These are phyloP conservation scores for Hibiscus trionum DNA, from an alignment of 345 rosid species.

Conservation along the genomic window DNA sequence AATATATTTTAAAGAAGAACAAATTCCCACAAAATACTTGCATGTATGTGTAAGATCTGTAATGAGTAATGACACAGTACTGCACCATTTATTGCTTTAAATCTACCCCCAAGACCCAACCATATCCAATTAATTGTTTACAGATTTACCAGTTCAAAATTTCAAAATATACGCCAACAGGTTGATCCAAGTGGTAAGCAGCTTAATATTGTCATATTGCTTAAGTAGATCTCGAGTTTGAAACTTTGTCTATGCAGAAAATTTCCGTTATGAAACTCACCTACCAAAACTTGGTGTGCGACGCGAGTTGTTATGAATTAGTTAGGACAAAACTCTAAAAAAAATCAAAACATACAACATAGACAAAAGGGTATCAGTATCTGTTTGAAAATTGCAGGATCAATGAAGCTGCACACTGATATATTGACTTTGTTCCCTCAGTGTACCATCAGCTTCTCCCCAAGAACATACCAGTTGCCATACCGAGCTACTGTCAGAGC, in stretches of 20 bases:
- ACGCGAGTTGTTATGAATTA: too few relatives aligned
- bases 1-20: conserved; percentile 2
- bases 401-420: background rate
- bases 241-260: too few relatives aligned
- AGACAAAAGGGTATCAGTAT: background rate
- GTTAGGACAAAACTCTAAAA: too few relatives aligned
- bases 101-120: background rate
- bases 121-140: background rate
- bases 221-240: too few relatives aligned
- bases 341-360: background rate
- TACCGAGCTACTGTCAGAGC: background rate
- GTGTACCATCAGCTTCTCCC: background rate
- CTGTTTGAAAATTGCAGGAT: background rate
- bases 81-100: background rate
- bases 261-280: too few relatives aligned
- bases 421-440: conserved; percentile 2
- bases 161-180: background rate
- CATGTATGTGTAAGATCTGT: background rate
- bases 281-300: too few relatives aligned
- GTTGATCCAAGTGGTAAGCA: too few relatives aligned
- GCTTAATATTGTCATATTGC: too few relatives aligned
- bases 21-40: conserved; percentile 17
- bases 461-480: conserved; percentile 5
- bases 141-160: background rate
- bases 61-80: conserved; percentile 5